Base-by-base conservation (phyloP, 345 rosid genomes). In the Populus ilicifolia region DNA sequence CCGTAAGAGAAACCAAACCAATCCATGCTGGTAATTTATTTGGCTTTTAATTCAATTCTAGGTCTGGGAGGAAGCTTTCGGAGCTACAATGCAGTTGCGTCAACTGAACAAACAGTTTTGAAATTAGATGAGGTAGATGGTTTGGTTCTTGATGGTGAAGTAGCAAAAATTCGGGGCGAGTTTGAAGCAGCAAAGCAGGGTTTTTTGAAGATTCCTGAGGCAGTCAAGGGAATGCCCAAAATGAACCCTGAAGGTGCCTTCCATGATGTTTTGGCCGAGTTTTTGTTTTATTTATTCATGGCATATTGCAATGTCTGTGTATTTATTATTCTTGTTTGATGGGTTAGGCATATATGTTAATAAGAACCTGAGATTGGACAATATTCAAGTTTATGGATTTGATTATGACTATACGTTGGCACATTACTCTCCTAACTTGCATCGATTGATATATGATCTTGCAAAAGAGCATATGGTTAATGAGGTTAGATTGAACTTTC, bases 391-490 rank as follows among this genome's bases (percentile, higher is more conserved):
- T 18, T 96, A 96, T 78, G 99, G 97, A 75, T 96, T 96, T 35
- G 96, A 96, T 81, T 96, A 96, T 74, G 99, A 96, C 83, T 96
- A 93, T 78, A 93, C 99, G 0, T 73, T 96, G 88, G 98, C 97
- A 2, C 98, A 91, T 84, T 95, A 96, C 89, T 89, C 97, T 0
- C 65, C 94, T 75, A 79, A 89, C 67, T 87, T 96, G 69, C 98
- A 96, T 85, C 88, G 82, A 78, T 91, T 96, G 86, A 92, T 96
- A 72, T 96, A 96, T 83, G 96, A 96, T 85, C 91, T 90, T 54
- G 99, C 99, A 0, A 93, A 91, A 80, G 85, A 93, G 84, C 89
- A 96, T 80, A 90, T 96, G 96, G 94, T 96, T 36, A 91, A 90
- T 83, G 99, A 96, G 98, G 98, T 94, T 46, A 59, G 87, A 79